These are phyloP conservation scores for Vigna reflexopilosa DNA, from an alignment of 306 rosid species.

Conservation along the genomic window DNA sequence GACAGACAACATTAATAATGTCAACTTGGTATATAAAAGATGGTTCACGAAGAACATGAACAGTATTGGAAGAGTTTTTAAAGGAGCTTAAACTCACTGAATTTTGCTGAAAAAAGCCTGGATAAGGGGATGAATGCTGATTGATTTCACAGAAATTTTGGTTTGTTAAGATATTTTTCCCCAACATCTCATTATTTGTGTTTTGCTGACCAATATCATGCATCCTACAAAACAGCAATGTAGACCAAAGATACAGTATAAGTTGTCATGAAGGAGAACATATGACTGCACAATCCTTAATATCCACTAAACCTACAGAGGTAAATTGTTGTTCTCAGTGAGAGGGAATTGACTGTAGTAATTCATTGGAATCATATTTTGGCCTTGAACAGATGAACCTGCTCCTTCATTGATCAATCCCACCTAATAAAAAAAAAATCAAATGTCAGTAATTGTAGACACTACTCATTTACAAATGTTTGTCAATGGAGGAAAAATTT, in stretches of 20 bases:
- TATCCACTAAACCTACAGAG: not conserved
- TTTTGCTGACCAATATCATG: not conserved
- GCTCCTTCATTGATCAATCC: conserved; percentile 1
- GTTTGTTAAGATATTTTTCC: not conserved
- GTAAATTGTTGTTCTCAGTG: not conserved
- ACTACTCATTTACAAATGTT: too few species aligned
- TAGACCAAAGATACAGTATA: not conserved
- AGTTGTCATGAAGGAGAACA: not conserved
- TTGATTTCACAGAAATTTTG: not conserved
- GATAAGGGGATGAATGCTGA: not conserved
- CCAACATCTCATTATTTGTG: not conserved
- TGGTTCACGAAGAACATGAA: too few species aligned
- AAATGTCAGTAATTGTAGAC: not conserved
- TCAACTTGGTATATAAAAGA: not conserved
- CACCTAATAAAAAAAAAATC: conserved; percentile 22
- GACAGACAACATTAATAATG: not conserved
- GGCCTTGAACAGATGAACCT: not conserved
- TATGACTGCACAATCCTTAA: not conserved
- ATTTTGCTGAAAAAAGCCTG: not conserved
- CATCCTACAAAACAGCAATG: not conserved
- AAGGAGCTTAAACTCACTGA: conserved; percentile 11
- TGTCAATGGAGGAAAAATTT: too few species aligned
- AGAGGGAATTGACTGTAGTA: not conserved
- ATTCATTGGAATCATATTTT: not conserved
- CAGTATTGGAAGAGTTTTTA: not conserved